Percentiles rank a stretch among this genome's conserved stretches.
Conservation (phyloP, 1,284 basidiomycete species). For the Moniliella sp. region DNA sequence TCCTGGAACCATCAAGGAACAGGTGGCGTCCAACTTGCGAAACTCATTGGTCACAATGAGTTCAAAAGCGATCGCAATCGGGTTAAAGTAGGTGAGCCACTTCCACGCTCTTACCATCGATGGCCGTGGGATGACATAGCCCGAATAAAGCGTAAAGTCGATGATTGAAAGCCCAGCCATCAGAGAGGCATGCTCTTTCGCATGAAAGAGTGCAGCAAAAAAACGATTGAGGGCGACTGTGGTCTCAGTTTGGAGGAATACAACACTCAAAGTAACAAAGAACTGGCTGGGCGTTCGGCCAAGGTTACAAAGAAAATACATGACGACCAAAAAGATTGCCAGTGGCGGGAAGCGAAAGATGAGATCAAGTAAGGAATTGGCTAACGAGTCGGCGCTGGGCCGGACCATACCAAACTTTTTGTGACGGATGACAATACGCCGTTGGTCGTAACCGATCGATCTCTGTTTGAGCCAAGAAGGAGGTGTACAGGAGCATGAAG, state of each 20-base stretch:
- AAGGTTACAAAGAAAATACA: too few relatives aligned
- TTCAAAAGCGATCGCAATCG: constrained; percentile 18
- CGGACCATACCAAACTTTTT: constrained; percentile 16
- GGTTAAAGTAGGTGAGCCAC: constrained; percentile 25
- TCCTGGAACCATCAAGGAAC: constrained; percentile 8
- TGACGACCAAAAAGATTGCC: constrained; percentile 10
- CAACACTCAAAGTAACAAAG: constrained; percentile 14
- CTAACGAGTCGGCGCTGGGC: constrained; percentile 12
- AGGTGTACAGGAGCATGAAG: constrained; percentile 33
- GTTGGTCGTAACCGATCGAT: constrained; percentile 11
- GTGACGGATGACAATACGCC: constrained; percentile 21
- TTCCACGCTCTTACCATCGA: constrained; percentile 19
- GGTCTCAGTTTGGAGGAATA: constrained; percentile 9
- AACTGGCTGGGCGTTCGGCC: too few relatives aligned
- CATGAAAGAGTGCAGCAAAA: constrained; percentile 7
- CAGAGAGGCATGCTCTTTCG: constrained; percentile 14
- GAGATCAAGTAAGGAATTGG: constrained; percentile 17
- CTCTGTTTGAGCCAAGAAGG: constrained; percentile 34
- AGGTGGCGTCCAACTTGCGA: constrained; percentile 10
- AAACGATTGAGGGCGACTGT: constrained; percentile 21
- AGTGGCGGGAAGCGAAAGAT: constrained; percentile 11
- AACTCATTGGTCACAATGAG: constrained; percentile 22
- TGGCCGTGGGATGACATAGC: constrained; percentile 19
- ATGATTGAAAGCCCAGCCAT: constrained; percentile 16
- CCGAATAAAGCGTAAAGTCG: constrained; percentile 13